These are phyloP conservation scores for Catenaria anguillulae DNA, from an alignment of 371 early-diverging fungal species.

Conservation along the genomic window DNA sequence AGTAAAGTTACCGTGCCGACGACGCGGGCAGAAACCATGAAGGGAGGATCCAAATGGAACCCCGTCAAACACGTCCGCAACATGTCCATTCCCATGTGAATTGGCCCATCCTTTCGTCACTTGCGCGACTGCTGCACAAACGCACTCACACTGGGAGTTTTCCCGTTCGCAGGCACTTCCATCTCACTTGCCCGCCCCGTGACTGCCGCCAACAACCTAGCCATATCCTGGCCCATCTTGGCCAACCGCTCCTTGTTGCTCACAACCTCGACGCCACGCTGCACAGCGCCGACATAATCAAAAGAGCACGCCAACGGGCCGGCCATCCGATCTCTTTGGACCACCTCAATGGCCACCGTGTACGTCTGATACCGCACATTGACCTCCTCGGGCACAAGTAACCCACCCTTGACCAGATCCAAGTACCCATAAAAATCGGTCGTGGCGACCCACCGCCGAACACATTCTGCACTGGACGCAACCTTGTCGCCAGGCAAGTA, in stretches of 20 bases:
- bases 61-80: too few relatives aligned
- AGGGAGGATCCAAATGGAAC: too few relatives aligned
- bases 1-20: too few relatives aligned
- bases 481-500: neutral
- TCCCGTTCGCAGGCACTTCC: too few relatives aligned
- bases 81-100: too few relatives aligned
- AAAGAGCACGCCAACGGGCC: constrained; percentile 1
- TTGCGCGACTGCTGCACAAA: too few relatives aligned
- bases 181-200: too few relatives aligned
- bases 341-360: neutral
- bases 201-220: neutral
- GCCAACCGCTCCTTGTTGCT: neutral
- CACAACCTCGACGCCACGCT: neutral
- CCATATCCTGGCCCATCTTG: neutral
- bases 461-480: neutral
- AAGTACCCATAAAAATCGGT: neutral
- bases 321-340: neutral
- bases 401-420: neutral
- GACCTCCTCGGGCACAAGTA: neutral
- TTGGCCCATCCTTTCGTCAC: too few relatives aligned
- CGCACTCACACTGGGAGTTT: too few relatives aligned
- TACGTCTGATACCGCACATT: neutral
- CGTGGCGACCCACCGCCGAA: neutral
- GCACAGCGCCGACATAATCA: neutral
- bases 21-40: too few relatives aligned